Conservation (phyloP, 2,329 filamentous ascomycete genomes). For the Monosporascus sp. region DNA sequence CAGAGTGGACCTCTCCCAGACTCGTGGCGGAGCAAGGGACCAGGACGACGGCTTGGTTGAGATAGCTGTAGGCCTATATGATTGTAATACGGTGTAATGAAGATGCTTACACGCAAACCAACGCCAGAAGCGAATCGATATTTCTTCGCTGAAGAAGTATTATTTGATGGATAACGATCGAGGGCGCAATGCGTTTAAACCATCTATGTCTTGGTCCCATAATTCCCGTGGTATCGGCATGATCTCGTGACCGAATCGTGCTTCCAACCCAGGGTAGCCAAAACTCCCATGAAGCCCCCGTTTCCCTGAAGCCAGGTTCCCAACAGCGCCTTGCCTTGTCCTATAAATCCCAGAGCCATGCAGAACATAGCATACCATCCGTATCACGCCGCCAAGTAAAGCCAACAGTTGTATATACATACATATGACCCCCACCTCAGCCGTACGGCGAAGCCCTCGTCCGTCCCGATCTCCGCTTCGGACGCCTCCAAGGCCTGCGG, state of each 20-base stretch:
- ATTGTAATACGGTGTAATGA: background rate
- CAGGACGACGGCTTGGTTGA: conserved; percentile 57
- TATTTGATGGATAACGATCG: too few species aligned
- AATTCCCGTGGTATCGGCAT: background rate
- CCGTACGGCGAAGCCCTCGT: too few species aligned
- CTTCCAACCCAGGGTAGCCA: background rate
- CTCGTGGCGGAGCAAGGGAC: conserved; percentile 58
- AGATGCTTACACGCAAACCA: background rate
- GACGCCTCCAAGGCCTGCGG: conserved; percentile 1
- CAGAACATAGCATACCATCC: background rate
- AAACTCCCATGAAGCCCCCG: background rate
- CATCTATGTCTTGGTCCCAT: too few species aligned
- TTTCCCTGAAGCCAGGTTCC: background rate
- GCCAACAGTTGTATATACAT: background rate
- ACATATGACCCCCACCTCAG: too few species aligned
- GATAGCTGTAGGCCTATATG: too few species aligned
- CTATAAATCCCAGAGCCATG: too few species aligned
- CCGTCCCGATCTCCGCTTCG: too few species aligned
- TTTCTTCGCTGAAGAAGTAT: too few species aligned
- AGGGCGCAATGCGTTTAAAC: too few species aligned
- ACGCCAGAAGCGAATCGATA: too few species aligned
- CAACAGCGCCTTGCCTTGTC: background rate
- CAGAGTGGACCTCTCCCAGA: conserved; percentile 51
- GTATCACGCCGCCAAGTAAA: background rate
- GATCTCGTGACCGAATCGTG: background rate